Base-by-base conservation (phyloP, 2,329 filamentous ascomycete genomes). In the Botrytis fabae region DNA sequence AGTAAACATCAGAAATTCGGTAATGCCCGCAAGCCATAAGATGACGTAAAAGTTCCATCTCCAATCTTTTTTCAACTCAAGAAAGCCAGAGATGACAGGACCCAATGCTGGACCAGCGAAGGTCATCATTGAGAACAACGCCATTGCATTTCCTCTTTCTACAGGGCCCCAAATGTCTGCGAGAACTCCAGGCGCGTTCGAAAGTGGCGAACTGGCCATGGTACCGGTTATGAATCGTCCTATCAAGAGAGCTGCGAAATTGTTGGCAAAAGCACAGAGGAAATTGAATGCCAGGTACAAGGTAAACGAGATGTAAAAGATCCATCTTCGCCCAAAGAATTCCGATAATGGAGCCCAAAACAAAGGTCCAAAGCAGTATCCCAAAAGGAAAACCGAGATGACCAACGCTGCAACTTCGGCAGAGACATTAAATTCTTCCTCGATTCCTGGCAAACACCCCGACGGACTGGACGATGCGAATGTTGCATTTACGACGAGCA, bases 161-260 rank as follows among this genome's bases (percentile, higher is more conserved):
- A 82, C 80, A 4, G 86, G 85, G 12, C 83, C 78, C 76, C 90
- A 90, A 81, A 90, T 87, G 78, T 91, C 89, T 18, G 89, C 87
- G 74, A 90, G 88, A 14, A 90, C 87, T 71, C 88, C 89, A 2
- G 88, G 88, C 2, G 87, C 86, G 78, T 91, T 91, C 44, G 88
- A 90, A 75, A 91, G 82, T 2, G 89, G 86, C 12, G 87, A 87
- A 4, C 87, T 87, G 16, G 89, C 89, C 79, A 90, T 91, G 2
- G 87, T 83, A 59, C 89, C 89, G 4, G 87, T 87, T 66, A 92
- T 87, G 83, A 93, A 93, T 60, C 91, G 88, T 48, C 92, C 84
- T 14, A 92, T 84, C 32, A 93, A 82, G 4, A 93, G 82, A 1
- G 87, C 86, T 46, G 82, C 84, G 75, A 91, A 88, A 75, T 86